These are phyloP conservation scores for Fusarium heterosporum DNA, from an alignment of 2,329 filamentous ascomycete genomes.

Conservation along the genomic window DNA sequence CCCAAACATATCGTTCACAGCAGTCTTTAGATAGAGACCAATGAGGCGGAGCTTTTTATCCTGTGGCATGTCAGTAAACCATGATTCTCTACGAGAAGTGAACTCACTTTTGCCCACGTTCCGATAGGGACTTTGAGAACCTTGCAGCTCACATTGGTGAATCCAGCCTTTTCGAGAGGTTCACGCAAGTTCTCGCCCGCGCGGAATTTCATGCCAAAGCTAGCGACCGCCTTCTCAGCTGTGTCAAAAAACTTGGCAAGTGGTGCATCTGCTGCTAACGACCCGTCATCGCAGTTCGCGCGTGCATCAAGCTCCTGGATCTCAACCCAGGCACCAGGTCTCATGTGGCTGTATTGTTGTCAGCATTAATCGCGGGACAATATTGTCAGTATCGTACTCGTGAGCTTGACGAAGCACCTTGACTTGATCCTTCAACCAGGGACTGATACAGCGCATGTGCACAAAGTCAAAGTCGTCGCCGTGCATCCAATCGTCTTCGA, in stretches of 20 bases:
- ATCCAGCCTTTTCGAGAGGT: slow-evolving; percentile 31
- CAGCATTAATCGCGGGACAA: fast-evolving
- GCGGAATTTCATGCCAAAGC: slow-evolving; percentile 52
- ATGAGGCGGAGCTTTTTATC: slow-evolving; percentile 40
- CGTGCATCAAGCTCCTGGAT: slow-evolving; percentile 54
- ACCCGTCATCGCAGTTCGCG: slow-evolving; percentile 55
- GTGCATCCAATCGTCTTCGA: slow-evolving; percentile 62
- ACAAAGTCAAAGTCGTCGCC: slow-evolving; percentile 39
- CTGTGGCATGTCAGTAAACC: slow-evolving; percentile 1
- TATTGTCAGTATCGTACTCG: slow-evolving; percentile 8
- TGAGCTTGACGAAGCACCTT: slow-evolving; percentile 33
- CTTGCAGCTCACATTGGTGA: slow-evolving; percentile 36
- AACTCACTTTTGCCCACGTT: slow-evolving; percentile 35
- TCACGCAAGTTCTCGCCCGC: slow-evolving; percentile 31
- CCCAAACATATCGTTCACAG: slow-evolving; percentile 41
- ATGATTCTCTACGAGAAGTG: fast-evolving
- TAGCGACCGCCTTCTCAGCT: slow-evolving; percentile 33
- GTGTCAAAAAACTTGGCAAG: slow-evolving; percentile 46
- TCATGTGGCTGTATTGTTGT: slow-evolving; percentile 22
- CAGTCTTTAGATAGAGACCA: slow-evolving; percentile 34
- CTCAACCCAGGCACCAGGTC: slow-evolving; percentile 41
- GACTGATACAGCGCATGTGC: slow-evolving; percentile 43
- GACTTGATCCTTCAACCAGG: slow-evolving; percentile 36
- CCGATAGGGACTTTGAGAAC: slow-evolving; percentile 41
- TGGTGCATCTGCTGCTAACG: slow-evolving; percentile 50